Evolutionary conservation across 306 rosid species (phyloP), one percentile per base, ranked within the genome.

Genomic region (Quillaja saponaria): DNA sequence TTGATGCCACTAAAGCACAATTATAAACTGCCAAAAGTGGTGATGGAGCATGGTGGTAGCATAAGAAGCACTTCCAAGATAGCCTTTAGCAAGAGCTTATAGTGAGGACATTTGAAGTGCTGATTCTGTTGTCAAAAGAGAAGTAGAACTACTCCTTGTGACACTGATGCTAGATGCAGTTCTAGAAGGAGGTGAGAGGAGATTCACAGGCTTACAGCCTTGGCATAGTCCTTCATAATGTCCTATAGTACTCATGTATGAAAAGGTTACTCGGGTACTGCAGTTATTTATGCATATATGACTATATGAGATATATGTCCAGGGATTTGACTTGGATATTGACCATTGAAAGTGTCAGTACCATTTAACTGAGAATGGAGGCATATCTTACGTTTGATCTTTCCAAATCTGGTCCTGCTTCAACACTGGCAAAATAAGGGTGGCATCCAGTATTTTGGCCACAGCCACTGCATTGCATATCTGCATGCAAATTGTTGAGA

Each of bases 381-480:
- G 54, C 20, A 56, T 53, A 73, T 78, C 94, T 94, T 73, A 94
- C 99, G 97, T 94, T 87, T 83, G 90, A 70, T 94, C 99, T 80
- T 94, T 90, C 99, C 99, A 94, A 68, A 90, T 94, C 78, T 94
- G 99, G 58, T 94, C 97, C 81, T 94, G 97, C 82, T 94, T 94
- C 80, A 94, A 79, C 55, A 94, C 99, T 6, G 97, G 99, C 78
- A 94, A 78, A 74, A 94, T 87, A 76, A 94, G 95, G 63, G 96
- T 92, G 49, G 97, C 95, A 80, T 94, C 89, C 87, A 94, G 78
- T 74, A 94, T 87, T 81, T 94, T 94, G 63, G 97, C 97, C 71
- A 92, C 99, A 49, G 97, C 99, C 76, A 94, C 97, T 7, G 97
- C 97, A 81, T 94, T 94, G 84, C 99, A 94, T 72, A 94, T 94